Percentiles rank a stretch among this genome's conserved stretches.
These are phyloP conservation scores for Solanum medicagineum DNA, from an alignment of 257 asterid genomes.

Conservation along the genomic window DNA sequence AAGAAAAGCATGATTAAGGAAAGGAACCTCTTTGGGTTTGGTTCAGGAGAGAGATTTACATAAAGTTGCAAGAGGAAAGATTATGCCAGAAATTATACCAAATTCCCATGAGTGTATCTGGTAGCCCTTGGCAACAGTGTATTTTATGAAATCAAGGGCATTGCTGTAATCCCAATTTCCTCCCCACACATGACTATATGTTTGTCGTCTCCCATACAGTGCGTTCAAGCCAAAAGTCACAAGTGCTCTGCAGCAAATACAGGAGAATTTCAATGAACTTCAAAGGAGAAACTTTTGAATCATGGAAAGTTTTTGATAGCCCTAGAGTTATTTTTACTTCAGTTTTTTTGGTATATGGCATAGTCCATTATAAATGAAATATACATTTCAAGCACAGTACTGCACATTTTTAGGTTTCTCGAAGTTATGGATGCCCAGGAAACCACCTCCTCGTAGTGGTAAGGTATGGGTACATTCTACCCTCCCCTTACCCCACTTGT, in stretches of 20 bases:
- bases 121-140: slow-evolving; percentile 73
- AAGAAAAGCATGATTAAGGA: slow-evolving; percentile 1
- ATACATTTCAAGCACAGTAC: neutral
- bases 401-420: neutral
- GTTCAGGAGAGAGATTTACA: neutral
- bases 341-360: neutral
- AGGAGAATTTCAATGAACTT: neutral
- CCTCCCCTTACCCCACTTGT: too few species aligned
- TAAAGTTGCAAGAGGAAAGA: neutral
- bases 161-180: slow-evolving; percentile 79
- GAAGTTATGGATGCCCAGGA: neutral
- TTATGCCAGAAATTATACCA: slow-evolving; percentile 26
- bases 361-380: neutral
- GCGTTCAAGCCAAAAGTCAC: slow-evolving; percentile 89
- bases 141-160: slow-evolving; percentile 57
- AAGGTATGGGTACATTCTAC: too few species aligned
- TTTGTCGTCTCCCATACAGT: slow-evolving; percentile 56
- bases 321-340: neutral
- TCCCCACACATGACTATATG: slow-evolving; percentile 39
- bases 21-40: neutral
- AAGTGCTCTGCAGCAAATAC: slow-evolving; percentile 39
- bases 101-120: slow-evolving; percentile 85
- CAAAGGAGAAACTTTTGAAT: neutral
- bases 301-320: neutral
- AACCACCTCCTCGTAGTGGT: too few species aligned